phyloP scores from a whole-genome alignment of 2,329 filamentous ascomycete genomes.

The Aspergillus caelatus region DNA sequence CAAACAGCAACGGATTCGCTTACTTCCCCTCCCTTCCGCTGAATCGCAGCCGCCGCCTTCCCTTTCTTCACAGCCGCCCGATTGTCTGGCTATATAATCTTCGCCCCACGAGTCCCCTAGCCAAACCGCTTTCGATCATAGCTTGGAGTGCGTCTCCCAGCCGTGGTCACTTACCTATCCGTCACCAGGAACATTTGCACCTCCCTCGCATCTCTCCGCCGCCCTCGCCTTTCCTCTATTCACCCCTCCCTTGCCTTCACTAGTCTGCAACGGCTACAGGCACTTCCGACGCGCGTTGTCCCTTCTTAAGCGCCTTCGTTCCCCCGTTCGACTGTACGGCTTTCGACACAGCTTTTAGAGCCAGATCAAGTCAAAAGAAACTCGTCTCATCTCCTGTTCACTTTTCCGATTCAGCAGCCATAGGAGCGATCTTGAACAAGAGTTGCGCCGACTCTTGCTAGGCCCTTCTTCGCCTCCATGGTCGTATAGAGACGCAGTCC shows the following conservation, averaged over 20 bases:
- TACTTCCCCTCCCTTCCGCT: not conserved
- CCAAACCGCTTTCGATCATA: slow-evolving; percentile 2
- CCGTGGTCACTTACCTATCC: not conserved
- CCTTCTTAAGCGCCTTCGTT: slow-evolving; percentile 13
- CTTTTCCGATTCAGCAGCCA: not conserved
- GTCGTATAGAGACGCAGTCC: slow-evolving; percentile 9
- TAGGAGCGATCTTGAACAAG: slow-evolving; percentile 6
- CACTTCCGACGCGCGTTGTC: slow-evolving; percentile 23
- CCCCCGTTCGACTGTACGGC: slow-evolving; percentile 2
- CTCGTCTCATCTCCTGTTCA: not conserved
- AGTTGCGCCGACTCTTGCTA: slow-evolving; percentile 3
- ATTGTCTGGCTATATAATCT: slow-evolving; percentile 5
- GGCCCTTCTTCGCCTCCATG: slow-evolving; percentile 7
- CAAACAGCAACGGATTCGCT: slow-evolving; percentile 2
- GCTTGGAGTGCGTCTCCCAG: not conserved
- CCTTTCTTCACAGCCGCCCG: slow-evolving; percentile 11
- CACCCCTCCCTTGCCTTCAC: slow-evolving; percentile 22
- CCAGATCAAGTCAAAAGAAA: not conserved
- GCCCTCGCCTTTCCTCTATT: slow-evolving; percentile 5
- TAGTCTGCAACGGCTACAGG: slow-evolving; percentile 18
- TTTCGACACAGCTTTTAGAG: not conserved
- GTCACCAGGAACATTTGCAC: not conserved
- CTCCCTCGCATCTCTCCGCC: slow-evolving; percentile 14
- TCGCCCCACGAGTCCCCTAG: slow-evolving; percentile 3
- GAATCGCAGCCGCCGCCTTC: slow-evolving; percentile 9